Percentiles rank a stretch among this genome's conserved stretches.
phyloP scores from a whole-genome alignment of 2,329 filamentous ascomycete species.

The Volutella citrinella region DNA sequence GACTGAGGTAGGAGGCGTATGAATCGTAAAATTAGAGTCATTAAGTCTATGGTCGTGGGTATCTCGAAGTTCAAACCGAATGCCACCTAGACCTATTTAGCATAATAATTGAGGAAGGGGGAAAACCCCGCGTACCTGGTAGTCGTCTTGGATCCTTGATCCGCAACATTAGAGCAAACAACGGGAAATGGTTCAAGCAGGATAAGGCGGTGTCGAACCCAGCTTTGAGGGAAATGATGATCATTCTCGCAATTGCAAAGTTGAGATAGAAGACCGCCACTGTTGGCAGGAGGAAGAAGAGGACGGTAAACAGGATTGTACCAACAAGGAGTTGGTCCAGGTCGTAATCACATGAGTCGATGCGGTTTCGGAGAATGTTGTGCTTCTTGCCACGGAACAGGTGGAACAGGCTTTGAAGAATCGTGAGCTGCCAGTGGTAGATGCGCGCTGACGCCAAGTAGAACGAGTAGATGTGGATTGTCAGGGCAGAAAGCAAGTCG shows the following conservation, averaged over 20 bases:
- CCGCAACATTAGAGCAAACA: slow-evolving; percentile 94
- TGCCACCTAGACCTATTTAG: slow-evolving; percentile 56
- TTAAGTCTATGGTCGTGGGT: slow-evolving; percentile 51
- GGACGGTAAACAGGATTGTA: slow-evolving; percentile 91
- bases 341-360: slow-evolving; percentile 98
- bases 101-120: no score
- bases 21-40: slow-evolving; percentile 38
- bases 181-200: slow-evolving; percentile 93
- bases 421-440: slow-evolving; percentile 97
- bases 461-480: slow-evolving; percentile 95
- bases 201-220: slow-evolving; percentile 87
- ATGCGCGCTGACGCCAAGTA: slow-evolving; percentile 96
- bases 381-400: slow-evolving; percentile 97
- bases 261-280: slow-evolving; percentile 96
- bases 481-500: slow-evolving; percentile 85
- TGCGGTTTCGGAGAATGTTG: slow-evolving; percentile 93
- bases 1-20: slow-evolving; percentile 69
- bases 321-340: slow-evolving; percentile 93
- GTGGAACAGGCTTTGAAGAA: slow-evolving; percentile 96
- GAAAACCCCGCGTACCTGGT: slow-evolving; percentile 76
- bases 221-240: slow-evolving; percentile 91
- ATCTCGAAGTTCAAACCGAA: slow-evolving; percentile 86
- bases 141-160: slow-evolving; percentile 89
- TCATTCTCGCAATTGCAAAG: slow-evolving; percentile 91
- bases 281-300: slow-evolving; percentile 92